phyloP scores from a whole-genome alignment of 1,139 yeast species.

The Kluyveromyces sp. region DNA sequence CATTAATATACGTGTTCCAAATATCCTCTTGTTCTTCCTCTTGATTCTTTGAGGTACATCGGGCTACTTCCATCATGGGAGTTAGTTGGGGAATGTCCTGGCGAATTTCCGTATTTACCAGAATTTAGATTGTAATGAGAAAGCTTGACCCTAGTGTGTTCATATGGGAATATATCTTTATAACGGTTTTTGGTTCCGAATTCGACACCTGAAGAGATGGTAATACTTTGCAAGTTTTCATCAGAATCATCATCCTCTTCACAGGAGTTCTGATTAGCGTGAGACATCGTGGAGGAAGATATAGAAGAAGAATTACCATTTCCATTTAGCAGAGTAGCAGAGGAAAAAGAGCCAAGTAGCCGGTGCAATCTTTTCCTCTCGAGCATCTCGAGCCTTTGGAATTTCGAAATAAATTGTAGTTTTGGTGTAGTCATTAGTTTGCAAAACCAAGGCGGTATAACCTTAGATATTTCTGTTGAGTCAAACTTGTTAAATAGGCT shows the following conservation, averaged over 20 bases:
- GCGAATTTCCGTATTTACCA: not conserved
- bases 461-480: constrained; percentile 12
- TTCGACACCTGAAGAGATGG: constrained; percentile 65
- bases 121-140: constrained; percentile 12
- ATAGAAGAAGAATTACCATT: too few species aligned
- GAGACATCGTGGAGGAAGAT: not conserved
- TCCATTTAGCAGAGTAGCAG: not conserved
- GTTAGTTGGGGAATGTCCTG: constrained; percentile 1
- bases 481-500: constrained; percentile 12
- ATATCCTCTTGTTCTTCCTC: constrained; percentile 15
- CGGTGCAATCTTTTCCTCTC: constrained; percentile 35
- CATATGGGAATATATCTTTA: constrained; percentile 73
- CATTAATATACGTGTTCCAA: constrained; percentile 48
- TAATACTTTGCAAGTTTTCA: constrained; percentile 29
- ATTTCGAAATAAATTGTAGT: constrained; percentile 30
- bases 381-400: constrained; percentile 33
- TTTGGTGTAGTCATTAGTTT: constrained; percentile 25
- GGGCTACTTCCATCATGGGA: constrained; percentile 8
- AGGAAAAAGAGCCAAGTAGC: constrained; percentile 1
- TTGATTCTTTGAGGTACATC: not conserved
- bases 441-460: constrained; percentile 36
- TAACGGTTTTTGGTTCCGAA: constrained; percentile 70
- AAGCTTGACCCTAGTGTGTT: constrained; percentile 58
- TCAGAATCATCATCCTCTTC: constrained; percentile 17
- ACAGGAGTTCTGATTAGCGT: not conserved